These are phyloP conservation scores for Dactylonectria estremocensis DNA, from an alignment of 2,329 filamentous ascomycete genomes.

Conservation along the genomic window DNA sequence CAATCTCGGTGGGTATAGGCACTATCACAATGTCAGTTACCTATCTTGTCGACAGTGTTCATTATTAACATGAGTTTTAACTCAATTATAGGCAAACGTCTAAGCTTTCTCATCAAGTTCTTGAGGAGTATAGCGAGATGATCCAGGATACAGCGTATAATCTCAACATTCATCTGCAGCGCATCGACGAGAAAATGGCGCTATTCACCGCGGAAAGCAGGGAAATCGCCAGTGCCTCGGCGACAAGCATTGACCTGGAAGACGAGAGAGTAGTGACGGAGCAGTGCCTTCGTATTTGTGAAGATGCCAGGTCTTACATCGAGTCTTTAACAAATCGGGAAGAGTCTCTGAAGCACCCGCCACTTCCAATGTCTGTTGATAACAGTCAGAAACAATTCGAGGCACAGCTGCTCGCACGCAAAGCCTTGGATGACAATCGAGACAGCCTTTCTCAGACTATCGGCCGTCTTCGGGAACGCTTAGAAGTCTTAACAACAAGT, in stretches of 20 bases:
- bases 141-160: conserved; percentile 54
- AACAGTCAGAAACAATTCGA: conserved; percentile 44
- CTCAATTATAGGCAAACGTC: conserved; percentile 47
- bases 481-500: conserved; percentile 45
- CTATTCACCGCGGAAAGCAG: conserved; percentile 37
- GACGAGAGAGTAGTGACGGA: conserved; percentile 56
- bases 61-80: conserved; percentile 23
- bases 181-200: conserved; percentile 55
- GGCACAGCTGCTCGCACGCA: conserved; percentile 37
- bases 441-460: too few relatives aligned
- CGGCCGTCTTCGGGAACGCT: conserved; percentile 41
- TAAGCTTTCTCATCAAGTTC: conserved; percentile 50
- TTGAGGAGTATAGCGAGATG: conserved; percentile 57
- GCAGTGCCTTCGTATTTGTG: conserved; percentile 57
- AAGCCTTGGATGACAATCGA: too few relatives aligned
- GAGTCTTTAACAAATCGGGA: conserved; percentile 50
- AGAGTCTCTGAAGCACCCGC: conserved; percentile 40
- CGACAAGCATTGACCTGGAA: conserved; percentile 42
- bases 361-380: neutral
- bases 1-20: conserved; percentile 55
- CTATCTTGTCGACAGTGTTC: conserved; percentile 27
- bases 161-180: conserved; percentile 53
- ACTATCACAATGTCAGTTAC: conserved; percentile 54
- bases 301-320: conserved; percentile 55
- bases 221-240: conserved; percentile 23